Percentiles rank a stretch among this genome's conserved stretches.
These are phyloP conservation scores for Raddia guianensis DNA, from an alignment of 176 grass and related monocot genomes.

Conservation along the genomic window DNA sequence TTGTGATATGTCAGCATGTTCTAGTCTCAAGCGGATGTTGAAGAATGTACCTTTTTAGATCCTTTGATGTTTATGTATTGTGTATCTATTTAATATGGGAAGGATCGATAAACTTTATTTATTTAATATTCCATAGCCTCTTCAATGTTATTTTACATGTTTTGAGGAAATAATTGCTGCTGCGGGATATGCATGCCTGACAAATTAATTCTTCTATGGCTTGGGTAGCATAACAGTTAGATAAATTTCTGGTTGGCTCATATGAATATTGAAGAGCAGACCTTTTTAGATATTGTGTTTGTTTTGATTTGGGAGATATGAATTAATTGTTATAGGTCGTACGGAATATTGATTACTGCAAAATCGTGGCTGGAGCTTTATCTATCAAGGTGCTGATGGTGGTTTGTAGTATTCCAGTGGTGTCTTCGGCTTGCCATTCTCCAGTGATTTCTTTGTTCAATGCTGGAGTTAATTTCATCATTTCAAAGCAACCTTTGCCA, in stretches of 20 bases:
- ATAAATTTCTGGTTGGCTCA: neutral
- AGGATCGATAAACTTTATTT: slow-evolving; percentile 20
- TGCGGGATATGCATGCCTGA: neutral
- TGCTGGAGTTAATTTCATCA: neutral
- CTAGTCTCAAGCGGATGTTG: neutral
- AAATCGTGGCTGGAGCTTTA: neutral
- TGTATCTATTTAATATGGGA: slow-evolving; percentile 28
- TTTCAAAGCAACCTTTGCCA: neutral
- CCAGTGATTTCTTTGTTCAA: neutral
- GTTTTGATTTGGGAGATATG: neutral
- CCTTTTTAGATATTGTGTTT: neutral
- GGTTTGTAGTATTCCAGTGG: neutral
- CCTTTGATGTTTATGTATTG: slow-evolving; percentile 3
- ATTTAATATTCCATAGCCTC: neutral
- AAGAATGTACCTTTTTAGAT: slow-evolving; percentile 29
- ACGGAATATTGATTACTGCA: neutral
- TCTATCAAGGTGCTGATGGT: neutral
- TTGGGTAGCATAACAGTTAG: neutral
- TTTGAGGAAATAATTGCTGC: neutral
- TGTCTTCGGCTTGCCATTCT: neutral
- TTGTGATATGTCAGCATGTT: neutral
- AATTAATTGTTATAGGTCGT: neutral
- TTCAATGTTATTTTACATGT: neutral
- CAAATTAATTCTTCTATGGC: neutral
- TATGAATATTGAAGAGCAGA: no score